Evolutionary conservation across 1,139 yeast species (phyloP), one percentile per base, ranked within the genome.

Genomic region (Geotrichum reessii): DNA sequence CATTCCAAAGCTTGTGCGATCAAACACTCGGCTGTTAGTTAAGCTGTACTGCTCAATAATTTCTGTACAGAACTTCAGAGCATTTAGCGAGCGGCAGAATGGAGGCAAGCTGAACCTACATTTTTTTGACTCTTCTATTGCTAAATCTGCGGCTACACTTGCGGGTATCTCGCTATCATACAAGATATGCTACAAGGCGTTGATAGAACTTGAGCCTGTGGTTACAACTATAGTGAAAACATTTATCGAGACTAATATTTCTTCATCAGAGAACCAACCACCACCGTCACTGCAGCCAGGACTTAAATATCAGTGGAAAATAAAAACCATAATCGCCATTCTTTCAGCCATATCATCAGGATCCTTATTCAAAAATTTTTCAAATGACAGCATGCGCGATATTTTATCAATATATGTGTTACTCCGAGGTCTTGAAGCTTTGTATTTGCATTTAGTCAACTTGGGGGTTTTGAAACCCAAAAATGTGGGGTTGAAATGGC

Each of bases 401-500:
- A 68, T 67, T 51, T 57, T 67, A 21, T 75, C 75, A 19, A 62
- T 74, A 25, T 74, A 72, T 58, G 56, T 67, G 6, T 67, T 69
- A 9, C 64, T 72, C 6, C 67, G 72, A 55, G 73, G 74, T 1
- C 66, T 66, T n/a, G 78, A 75, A 61, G 69, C 68, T 59, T 52
- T 65, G 12, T 73, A 70, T 63, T 73, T 72, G 61, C 67, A 64
- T 56, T 64, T 73, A 50, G 73, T 73, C 44, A 74, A 73, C 60
- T 58, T 63, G 33, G 74, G 72, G 5, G 64, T 63, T 54, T n/a
- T 57, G 5, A 67, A 71, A 60, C 76, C 77, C 12, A 64, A 72
- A 52, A 60, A 31, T 31, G 37, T 68, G 56, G 61, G 72, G 21
- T 76, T 76, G 1, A 64, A 76, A 17, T 75, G 78, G 78, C 65